Conservation (phyloP, 768 basidiomycete genomes). For the Tephrocybe sp. region DNA sequence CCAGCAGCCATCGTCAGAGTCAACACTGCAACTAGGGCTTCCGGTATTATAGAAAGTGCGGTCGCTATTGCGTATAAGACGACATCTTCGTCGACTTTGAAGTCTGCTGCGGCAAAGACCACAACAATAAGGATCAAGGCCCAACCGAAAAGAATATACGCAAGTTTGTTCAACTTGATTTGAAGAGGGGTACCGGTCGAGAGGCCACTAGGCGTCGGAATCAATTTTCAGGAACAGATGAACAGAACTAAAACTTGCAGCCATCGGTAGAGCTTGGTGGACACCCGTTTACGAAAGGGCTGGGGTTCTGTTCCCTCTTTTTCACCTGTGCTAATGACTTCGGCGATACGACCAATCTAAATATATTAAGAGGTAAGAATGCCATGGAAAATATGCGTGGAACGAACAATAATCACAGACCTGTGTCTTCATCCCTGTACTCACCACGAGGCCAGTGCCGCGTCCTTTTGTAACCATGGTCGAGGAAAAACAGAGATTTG, state of each 20-base stretch:
- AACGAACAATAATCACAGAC: slow-evolving; percentile 31
- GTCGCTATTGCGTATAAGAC: slow-evolving; percentile 35
- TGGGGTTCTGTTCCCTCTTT: slow-evolving; percentile 14
- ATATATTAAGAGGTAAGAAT: not conserved
- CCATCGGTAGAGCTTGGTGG: slow-evolving; percentile 19
- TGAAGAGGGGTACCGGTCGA: slow-evolving; percentile 34
- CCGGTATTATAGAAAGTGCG: slow-evolving; percentile 38
- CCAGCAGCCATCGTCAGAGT: slow-evolving; percentile 60
- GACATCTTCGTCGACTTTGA: slow-evolving; percentile 29
- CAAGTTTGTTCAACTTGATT: slow-evolving; percentile 33
- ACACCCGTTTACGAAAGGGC: slow-evolving; percentile 22
- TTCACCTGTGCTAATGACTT: slow-evolving; percentile 25
- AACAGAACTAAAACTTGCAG: slow-evolving; percentile 23
- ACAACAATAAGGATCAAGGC: slow-evolving; percentile 35
- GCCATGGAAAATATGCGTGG: not conserved
- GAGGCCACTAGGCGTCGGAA: slow-evolving; percentile 24
- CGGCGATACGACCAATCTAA: slow-evolving; percentile 37
- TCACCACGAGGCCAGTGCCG: slow-evolving; percentile 42
- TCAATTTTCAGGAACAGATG: not conserved
- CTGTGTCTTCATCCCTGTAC: slow-evolving; percentile 53
- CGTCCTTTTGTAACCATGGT: slow-evolving; percentile 46
- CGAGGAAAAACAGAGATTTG: slow-evolving; percentile 43
- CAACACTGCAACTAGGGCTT: slow-evolving; percentile 44
- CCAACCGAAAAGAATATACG: slow-evolving; percentile 32
- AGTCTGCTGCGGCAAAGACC: slow-evolving; percentile 33